Conservation (phyloP, 2,329 filamentous ascomycete species). For the Rhynchosporium agropyri region DNA sequence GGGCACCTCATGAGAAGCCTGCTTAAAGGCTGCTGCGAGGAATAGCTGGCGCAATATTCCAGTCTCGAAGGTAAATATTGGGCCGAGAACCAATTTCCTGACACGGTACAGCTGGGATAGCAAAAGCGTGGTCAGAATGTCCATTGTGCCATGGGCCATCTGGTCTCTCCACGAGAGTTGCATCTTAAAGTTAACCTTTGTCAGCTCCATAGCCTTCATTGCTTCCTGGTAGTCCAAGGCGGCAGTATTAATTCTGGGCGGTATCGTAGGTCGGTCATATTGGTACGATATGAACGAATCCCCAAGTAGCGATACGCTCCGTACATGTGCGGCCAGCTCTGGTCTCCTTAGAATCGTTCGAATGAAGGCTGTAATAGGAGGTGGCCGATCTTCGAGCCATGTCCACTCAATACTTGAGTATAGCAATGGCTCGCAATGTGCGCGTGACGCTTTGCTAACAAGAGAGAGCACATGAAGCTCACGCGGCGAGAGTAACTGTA, state of each 20-base stretch:
- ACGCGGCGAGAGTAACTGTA: not conserved
- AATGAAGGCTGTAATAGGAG: not conserved
- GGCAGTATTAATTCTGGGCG: not conserved
- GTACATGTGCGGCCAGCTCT: not conserved
- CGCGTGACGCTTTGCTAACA: constrained; percentile 4
- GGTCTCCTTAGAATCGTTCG: not conserved
- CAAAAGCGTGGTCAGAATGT: not conserved
- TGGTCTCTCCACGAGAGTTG: not conserved
- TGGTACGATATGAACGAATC: not conserved
- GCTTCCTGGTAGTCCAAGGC: not conserved
- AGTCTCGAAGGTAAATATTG: not conserved
- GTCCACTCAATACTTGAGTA: not conserved
- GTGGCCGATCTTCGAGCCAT: constrained; percentile 1
- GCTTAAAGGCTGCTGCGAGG: too few relatives aligned
- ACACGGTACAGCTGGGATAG: not conserved
- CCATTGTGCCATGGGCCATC: not conserved
- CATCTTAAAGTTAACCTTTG: not conserved
- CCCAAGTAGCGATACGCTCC: not conserved
- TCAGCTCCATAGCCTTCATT: not conserved
- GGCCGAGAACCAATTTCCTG: not conserved
- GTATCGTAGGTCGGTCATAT: not conserved
- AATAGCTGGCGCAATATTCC: too few relatives aligned
- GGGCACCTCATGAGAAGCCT: too few relatives aligned
- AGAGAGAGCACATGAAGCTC: not conserved
- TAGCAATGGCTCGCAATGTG: constrained; percentile 1